phyloP scores from a whole-genome alignment of 345 rosid species.

The Acer campestre region DNA sequence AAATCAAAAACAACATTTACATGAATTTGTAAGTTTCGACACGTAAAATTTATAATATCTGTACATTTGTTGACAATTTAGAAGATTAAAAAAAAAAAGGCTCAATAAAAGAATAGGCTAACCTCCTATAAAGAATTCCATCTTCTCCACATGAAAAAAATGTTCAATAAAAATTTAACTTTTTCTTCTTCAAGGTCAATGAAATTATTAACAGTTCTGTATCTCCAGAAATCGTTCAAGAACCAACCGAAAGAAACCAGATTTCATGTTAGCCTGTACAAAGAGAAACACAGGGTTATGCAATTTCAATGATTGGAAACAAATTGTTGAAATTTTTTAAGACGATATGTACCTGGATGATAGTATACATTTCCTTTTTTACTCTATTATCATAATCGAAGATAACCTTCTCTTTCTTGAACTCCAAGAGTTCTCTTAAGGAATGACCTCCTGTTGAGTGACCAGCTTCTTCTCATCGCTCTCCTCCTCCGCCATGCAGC shows the following conservation, averaged over 20 bases:
- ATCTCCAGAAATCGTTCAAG: background rate
- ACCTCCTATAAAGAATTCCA: background rate
- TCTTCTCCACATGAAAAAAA: too few relatives aligned
- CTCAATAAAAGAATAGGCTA: background rate
- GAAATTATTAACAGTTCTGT: background rate
- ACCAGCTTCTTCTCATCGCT: constrained; percentile 64
- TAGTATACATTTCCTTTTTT: background rate
- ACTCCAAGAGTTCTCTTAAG: constrained; percentile 46
- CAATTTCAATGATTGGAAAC: background rate
- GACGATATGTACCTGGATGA: background rate
- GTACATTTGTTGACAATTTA: background rate
- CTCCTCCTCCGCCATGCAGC: constrained; percentile 58
- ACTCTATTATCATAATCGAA: constrained; percentile 53
- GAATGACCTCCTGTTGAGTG: constrained; percentile 70
- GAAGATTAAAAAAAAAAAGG: background rate
- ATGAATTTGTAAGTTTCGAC: too few relatives aligned
- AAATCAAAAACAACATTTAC: too few relatives aligned
- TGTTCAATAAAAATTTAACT: too few relatives aligned
- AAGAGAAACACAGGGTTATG: background rate
- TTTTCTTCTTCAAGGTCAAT: background rate
- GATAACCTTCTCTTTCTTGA: constrained; percentile 70
- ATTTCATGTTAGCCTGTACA: background rate
- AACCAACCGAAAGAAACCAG: background rate
- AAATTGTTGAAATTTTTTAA: background rate
- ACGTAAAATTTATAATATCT: too few relatives aligned